Evolutionary conservation across 2,329 filamentous ascomycete genomes (phyloP).

Genomic region (Microdochium nivale): DNA sequence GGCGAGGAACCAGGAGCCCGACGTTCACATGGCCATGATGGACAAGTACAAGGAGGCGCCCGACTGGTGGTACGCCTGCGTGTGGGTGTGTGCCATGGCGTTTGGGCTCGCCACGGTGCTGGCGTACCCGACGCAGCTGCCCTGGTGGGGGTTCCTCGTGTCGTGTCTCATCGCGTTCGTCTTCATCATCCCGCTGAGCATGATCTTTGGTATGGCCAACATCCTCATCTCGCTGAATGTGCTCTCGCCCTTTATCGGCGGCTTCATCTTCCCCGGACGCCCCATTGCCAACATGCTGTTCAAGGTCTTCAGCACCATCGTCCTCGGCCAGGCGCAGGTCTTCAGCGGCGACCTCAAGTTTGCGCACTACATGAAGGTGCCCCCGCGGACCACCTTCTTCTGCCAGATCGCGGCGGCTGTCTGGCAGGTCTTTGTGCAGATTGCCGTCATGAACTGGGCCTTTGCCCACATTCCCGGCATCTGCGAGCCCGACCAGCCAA

Average conservation of each 20-base stretch:
- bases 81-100: conserved; percentile 36
- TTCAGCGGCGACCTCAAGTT: conserved; percentile 25
- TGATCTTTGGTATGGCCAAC: conserved; percentile 42
- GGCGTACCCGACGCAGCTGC: conserved; percentile 37
- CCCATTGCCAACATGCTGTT: conserved; percentile 49
- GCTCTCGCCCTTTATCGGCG: conserved; percentile 43
- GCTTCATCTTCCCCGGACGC: conserved; percentile 49
- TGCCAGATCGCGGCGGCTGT: conserved; percentile 41
- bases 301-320: conserved; percentile 37
- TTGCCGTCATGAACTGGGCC: conserved; percentile 38
- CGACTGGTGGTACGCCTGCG: conserved; percentile 42
- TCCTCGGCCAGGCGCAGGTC: conserved; percentile 24
- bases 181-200: conserved; percentile 37
- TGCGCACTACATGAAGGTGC: conserved; percentile 28
- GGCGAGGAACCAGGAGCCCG: conserved; percentile 36
- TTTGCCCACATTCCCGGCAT: conserved; percentile 34
- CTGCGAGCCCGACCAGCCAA: conserved; percentile 29
- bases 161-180: conserved; percentile 34
- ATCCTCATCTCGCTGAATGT: conserved; percentile 43
- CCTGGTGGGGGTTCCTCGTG: conserved; percentile 45
- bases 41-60: conserved; percentile 41
- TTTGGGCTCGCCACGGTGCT: conserved; percentile 35
- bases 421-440: conserved; percentile 37
- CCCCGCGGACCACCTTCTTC: conserved; percentile 38
- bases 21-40: conserved; percentile 45